phyloP scores from a whole-genome alignment of 768 basidiomycete species.

The Pholiota conissans region DNA sequence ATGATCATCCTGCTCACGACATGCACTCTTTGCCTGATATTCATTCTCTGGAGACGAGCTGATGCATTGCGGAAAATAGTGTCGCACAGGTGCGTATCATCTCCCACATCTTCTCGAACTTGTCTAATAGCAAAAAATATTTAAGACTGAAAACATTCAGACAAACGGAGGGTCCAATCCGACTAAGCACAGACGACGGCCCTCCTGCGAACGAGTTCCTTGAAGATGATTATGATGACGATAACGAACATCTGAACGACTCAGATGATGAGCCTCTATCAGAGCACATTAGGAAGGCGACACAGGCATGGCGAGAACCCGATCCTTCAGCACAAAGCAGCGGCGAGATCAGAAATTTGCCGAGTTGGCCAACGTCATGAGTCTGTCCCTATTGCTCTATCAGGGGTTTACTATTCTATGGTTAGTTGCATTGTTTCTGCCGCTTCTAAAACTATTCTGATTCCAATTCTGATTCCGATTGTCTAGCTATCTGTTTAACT shows the following conservation, averaged over 20 bases:
- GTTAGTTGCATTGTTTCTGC: too few relatives aligned
- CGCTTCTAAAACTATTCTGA: too few relatives aligned
- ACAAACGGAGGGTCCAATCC: constrained; percentile 54
- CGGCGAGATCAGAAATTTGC: neutral
- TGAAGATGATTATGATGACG: constrained; percentile 58
- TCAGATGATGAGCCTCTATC: constrained; percentile 28
- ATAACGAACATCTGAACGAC: constrained; percentile 30
- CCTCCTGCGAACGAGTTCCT: constrained; percentile 70
- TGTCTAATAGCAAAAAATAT: neutral
- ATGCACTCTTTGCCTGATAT: constrained; percentile 56
- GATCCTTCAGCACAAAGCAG: neutral
- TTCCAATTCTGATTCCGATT: too few relatives aligned
- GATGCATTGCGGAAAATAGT: constrained; percentile 56
- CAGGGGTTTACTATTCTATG: too few relatives aligned
- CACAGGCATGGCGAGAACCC: constrained; percentile 28
- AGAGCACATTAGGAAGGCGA: constrained; percentile 25
- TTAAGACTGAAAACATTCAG: constrained; percentile 59
- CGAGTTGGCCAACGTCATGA: neutral
- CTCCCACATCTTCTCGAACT: neutral
- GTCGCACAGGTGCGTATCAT: constrained; percentile 61
- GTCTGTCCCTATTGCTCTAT: neutral
- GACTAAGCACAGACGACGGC: constrained; percentile 70
- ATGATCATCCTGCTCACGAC: constrained; percentile 57
- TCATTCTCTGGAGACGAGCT: constrained; percentile 64
- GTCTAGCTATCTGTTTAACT: too few relatives aligned